Conservation (phyloP, 345 rosid species). For the Conringia planisiliqua region DNA sequence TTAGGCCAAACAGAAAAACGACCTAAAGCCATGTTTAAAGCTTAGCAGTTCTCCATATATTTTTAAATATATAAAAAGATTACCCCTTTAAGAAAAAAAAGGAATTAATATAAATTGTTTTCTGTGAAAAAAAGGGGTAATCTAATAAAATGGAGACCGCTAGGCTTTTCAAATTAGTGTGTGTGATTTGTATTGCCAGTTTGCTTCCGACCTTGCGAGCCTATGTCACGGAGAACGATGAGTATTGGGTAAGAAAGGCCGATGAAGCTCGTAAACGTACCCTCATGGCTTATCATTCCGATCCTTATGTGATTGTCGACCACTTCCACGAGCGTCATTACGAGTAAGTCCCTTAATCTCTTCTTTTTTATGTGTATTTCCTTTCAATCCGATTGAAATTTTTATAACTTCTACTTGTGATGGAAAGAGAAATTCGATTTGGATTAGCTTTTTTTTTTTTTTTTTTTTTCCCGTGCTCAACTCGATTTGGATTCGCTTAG, state of each 20-base stretch:
- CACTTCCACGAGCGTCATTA: constrained; percentile 38
- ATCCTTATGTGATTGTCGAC: constrained; percentile 49
- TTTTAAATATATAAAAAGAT: constrained; percentile 15
- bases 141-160: constrained; percentile 31
- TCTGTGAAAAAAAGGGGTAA: constrained; percentile 15
- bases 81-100: constrained; percentile 16
- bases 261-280: constrained; percentile 32
- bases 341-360: constrained; percentile 14
- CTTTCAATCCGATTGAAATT: background rate
- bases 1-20: constrained; percentile 25
- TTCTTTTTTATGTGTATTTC: background rate
- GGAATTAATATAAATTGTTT: background rate
- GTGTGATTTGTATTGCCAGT: constrained; percentile 36
- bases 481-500: background rate
- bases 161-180: constrained; percentile 27
- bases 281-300: constrained; percentile 36
- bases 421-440: background rate
- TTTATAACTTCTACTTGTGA: background rate
- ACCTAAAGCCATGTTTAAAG: constrained; percentile 28
- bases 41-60: constrained; percentile 30
- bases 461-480: too few relatives aligned
- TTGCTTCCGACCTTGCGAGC: constrained; percentile 36
- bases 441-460: too few relatives aligned
- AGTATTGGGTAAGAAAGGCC: constrained; percentile 51
- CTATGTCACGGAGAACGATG: constrained; percentile 43